Evolutionary conservation across 225 moss, liverwort and hornwort species (phyloP), one percentile per base, ranked within the genome.

Genomic region (Physcomitrellopsis africana): DNA sequence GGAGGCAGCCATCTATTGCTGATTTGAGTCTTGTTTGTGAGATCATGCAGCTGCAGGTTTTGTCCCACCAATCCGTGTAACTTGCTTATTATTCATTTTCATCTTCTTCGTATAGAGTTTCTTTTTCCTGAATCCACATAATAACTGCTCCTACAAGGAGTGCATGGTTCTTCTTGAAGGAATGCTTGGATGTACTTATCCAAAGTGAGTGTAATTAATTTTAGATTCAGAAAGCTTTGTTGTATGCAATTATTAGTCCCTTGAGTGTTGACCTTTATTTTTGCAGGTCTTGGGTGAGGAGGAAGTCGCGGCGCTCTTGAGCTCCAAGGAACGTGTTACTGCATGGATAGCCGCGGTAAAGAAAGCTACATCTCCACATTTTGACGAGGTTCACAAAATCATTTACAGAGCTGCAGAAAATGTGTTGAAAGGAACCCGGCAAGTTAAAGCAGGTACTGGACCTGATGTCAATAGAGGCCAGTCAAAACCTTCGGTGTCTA

Each of bases 11-110:
- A 7, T 91, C 89, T 37, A 87, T 95, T n/a, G 94, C 94, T 51
- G 92, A 94, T 74, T 73, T 92, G 71, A 84, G 89, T 69, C 84
- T 95, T 19, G 74, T 63, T 60, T 91, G 92, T 72, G 91, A 92
- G 69, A 59, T 93, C 52, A 79, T 76, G 79, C 95, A 93, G 62
- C 67, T 85, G 18, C 79, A 81, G 91, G 95, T 89, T 59, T 71
- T 61, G 62, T 12, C 67, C 63, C 48, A 56, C 19, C 67, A 12
- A 17, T 51, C 27, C n/a, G 13, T 29, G 69, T 27, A 42, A 56
- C 43, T 16, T 69, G 15, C 37, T 37, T 16, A 54, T 20, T 12
- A 54, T 55, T 42, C 14, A 51, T 59, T 58, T 37, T 15, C 20
- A 8, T 52, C 7, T 51, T 64, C 27, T 59, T 78, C 26, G 11